These are phyloP conservation scores for Schwanniomyces sp. DNA, from an alignment of 805 yeast species.

Conservation along the genomic window DNA sequence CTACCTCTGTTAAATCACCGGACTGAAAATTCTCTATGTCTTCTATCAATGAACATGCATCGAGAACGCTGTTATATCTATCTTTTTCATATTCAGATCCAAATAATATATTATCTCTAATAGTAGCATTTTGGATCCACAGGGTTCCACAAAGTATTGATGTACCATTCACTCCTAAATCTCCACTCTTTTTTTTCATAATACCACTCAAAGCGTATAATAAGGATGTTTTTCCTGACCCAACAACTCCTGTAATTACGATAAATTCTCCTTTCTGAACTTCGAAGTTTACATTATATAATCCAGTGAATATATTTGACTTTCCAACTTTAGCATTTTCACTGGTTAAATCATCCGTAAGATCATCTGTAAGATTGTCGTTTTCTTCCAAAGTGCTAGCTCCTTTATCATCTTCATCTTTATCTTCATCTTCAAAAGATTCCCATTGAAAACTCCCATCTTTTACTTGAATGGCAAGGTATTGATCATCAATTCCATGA, in stretches of 20 bases:
- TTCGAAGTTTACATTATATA: slow-evolving; percentile 48
- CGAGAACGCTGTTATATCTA: slow-evolving; percentile 52
- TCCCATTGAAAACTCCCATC: slow-evolving; percentile 72
- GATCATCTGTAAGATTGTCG: not conserved
- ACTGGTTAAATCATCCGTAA: not conserved
- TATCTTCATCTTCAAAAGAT: slow-evolving; percentile 10
- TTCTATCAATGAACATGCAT: slow-evolving; percentile 62
- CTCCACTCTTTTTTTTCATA: slow-evolving; percentile 57
- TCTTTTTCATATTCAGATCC: slow-evolving; percentile 53
- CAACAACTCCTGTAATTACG: slow-evolving; percentile 75
- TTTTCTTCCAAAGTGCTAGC: not conserved
- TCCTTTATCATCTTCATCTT: not conserved
- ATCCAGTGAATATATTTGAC: slow-evolving; percentile 24
- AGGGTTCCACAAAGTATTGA: slow-evolving; percentile 60
- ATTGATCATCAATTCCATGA: slow-evolving; percentile 1
- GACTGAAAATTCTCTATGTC: slow-evolving; percentile 67
- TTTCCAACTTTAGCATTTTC: not conserved
- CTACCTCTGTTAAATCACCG: slow-evolving; percentile 76
- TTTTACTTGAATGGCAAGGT: slow-evolving; percentile 47
- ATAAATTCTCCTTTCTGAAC: slow-evolving; percentile 66
- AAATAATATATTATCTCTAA: slow-evolving; percentile 69
- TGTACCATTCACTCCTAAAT: slow-evolving; percentile 50
- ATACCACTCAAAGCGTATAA: slow-evolving; percentile 68
- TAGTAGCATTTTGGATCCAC: slow-evolving; percentile 81
- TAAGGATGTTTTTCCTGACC: slow-evolving; percentile 77